Evolutionary conservation across 176 grass and related monocot genomes (phyloP), one percentile per base, ranked within the genome.

Genomic region (Oryza glaberrima): DNA sequence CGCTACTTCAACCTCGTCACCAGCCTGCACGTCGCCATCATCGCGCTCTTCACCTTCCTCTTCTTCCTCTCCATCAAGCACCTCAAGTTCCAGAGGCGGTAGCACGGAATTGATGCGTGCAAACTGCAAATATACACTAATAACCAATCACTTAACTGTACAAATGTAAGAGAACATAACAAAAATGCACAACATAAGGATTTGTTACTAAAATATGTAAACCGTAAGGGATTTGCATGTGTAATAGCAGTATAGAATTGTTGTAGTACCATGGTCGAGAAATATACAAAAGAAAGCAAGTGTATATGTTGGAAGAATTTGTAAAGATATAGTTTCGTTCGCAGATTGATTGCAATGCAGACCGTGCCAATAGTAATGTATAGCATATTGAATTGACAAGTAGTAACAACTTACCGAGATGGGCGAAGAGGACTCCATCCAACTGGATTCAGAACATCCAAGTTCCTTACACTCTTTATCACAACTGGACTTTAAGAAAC

Each of bases 11-110:
- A 34, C 41, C 72, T 87, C 14, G 88, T 93, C 56, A 90, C 82
- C 23, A 72, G 84, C 66, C 78, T 90, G 60, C 87, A 90, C 67
- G 35, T 92, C 47, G 91, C 44, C 56, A 36, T 84, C 67, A 90
- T 87, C 44, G 72, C 85, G 4, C 84, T 92, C 66, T 92, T 92
- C 43, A 38, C 81, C 77, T 87, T 92, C 77, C 56, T 87, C 80
- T 92, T 92, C 77, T 83, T 83, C 72, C 49, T 90, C 77, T 60
- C 71, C 87, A 90, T 90, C 87, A 92, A 90, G 81, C 19, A 90
- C 67, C 84, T 92, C 47, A 92, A 90, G 30, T 92, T 92, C 77
- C 91, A 92, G 77, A 75, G 84, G 68, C 80, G 87, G 78, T 92
- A 89, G 77, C 63, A 38, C 13, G 56, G 52, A 41, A 76, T 32